Conservation (phyloP, 257 asterid species). For the Gentiana dahurica region DNA sequence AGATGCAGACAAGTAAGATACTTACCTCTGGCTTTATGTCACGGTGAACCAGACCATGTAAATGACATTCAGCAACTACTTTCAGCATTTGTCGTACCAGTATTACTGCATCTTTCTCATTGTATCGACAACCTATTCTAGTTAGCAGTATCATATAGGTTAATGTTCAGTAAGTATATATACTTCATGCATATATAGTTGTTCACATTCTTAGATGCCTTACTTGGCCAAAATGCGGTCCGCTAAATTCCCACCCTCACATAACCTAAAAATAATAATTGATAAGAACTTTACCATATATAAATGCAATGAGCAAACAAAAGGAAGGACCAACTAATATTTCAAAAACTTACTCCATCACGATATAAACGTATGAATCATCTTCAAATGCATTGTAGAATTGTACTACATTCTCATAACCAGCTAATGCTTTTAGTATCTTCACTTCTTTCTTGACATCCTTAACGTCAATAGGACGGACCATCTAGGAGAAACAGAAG, state of each 20-base stretch:
- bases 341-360: slow-evolving; percentile 76
- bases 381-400: slow-evolving; percentile 90
- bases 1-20: slow-evolving; percentile 5
- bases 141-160: slow-evolving; percentile 14
- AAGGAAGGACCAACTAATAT: not conserved
- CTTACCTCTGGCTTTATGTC: slow-evolving; percentile 99
- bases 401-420: slow-evolving; percentile 95
- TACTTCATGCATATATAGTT: slow-evolving; percentile 5
- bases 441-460: slow-evolving; percentile 97
- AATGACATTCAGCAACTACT: slow-evolving; percentile 98
- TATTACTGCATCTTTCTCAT: slow-evolving; percentile 96
- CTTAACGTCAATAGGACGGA: slow-evolving; percentile 94
- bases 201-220: slow-evolving; percentile 13
- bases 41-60: slow-evolving; percentile 97
- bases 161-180: slow-evolving; percentile 12
- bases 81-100: slow-evolving; percentile 96
- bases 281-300: slow-evolving; percentile 2
- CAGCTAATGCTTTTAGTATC: slow-evolving; percentile 89
- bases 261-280: slow-evolving; percentile 40
- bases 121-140: slow-evolving; percentile 96
- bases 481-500: slow-evolving; percentile 49
- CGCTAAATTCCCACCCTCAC: slow-evolving; percentile 96
- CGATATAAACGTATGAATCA: slow-evolving; percentile 79
- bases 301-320: slow-evolving; percentile 3
- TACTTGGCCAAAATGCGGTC: slow-evolving; percentile 95